Evolutionary conservation across 371 early-diverging fungal genomes (phyloP).

Genomic region (Dinochytrium kinnereticum): DNA sequence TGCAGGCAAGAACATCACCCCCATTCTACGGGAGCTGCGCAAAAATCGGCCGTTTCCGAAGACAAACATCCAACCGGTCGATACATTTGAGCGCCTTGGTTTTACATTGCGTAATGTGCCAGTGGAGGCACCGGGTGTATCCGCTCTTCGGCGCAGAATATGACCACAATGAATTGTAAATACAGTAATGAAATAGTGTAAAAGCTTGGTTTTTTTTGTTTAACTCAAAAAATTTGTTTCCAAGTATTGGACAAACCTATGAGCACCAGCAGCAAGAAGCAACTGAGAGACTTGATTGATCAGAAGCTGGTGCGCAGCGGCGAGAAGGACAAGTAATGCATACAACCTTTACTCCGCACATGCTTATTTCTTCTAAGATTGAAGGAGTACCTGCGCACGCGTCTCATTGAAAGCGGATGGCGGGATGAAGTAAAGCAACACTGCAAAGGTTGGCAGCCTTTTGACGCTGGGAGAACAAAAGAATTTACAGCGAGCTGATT

Average conservation of each 20-base stretch:
- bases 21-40: slow-evolving; percentile 35
- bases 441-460: slow-evolving; percentile 41
- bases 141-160: neutral
- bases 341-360: neutral
- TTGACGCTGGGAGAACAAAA: too few relatives aligned
- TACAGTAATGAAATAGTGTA: too few relatives aligned
- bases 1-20: slow-evolving; percentile 40
- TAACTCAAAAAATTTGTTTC: neutral
- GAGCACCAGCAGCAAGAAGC: slow-evolving; percentile 3
- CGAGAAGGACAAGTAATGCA: slow-evolving; percentile 47
- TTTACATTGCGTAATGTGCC: slow-evolving; percentile 26
- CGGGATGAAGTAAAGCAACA: slow-evolving; percentile 42
- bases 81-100: slow-evolving; percentile 30
- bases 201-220: neutral
- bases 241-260: too few relatives aligned
- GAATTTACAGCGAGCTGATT: too few relatives aligned
- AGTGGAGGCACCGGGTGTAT: neutral
- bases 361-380: slow-evolving; percentile 23
- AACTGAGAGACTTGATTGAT: slow-evolving; percentile 28
- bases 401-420: slow-evolving; percentile 48
- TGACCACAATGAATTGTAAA: too few relatives aligned
- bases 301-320: slow-evolving; percentile 43
- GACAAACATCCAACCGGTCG: neutral
- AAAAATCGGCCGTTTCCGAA: slow-evolving; percentile 15
- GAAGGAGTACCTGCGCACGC: slow-evolving; percentile 42